Conservation (phyloP, 2,329 filamentous ascomycete species). For the Bisporella sp. region DNA sequence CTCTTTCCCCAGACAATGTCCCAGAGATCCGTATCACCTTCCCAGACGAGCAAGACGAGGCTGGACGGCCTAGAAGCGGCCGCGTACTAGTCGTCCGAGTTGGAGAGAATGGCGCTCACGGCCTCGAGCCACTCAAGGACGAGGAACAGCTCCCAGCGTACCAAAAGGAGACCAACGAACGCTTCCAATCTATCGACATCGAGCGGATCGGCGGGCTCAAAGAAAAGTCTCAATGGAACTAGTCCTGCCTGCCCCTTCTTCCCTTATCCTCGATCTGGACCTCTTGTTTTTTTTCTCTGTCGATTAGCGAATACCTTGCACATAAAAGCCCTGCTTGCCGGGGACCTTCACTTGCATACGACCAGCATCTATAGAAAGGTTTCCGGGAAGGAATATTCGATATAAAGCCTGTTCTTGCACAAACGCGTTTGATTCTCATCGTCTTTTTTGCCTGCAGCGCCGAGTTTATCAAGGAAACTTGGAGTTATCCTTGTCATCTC, state of each 20-base stretch:
- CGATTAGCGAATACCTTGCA: conserved; percentile 1
- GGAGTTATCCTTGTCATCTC: background rate
- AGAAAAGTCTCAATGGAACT: conserved; percentile 57
- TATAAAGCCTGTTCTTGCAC: background rate
- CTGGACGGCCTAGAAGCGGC: conserved; percentile 74
- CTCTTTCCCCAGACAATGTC: conserved; percentile 72
- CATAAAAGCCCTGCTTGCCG: conserved; percentile 5
- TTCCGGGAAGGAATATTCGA: background rate
- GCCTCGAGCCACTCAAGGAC: conserved; percentile 75
- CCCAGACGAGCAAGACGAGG: conserved; percentile 86
- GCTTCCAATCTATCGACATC: conserved; percentile 92
- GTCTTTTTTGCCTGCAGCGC: background rate
- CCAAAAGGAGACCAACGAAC: conserved; percentile 68
- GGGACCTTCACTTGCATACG: background rate
- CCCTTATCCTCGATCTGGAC: conserved; percentile 1
- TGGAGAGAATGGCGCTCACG: conserved; percentile 71
- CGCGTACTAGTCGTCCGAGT: conserved; percentile 88
- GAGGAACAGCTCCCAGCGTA: conserved; percentile 81
- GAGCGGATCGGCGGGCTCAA: conserved; percentile 90
- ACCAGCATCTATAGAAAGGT: background rate
- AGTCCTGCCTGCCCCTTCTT: conserved; percentile 5
- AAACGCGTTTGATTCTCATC: background rate
- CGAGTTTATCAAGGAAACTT: background rate
- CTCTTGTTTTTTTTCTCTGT: background rate
- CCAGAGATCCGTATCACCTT: conserved; percentile 98